A percentile compares a stretch with the other conserved stretches of the same genome.
These are phyloP conservation scores for Entonaema liquescens DNA, from an alignment of 495 filamentous ascomycete genomes.

Conservation along the genomic window DNA sequence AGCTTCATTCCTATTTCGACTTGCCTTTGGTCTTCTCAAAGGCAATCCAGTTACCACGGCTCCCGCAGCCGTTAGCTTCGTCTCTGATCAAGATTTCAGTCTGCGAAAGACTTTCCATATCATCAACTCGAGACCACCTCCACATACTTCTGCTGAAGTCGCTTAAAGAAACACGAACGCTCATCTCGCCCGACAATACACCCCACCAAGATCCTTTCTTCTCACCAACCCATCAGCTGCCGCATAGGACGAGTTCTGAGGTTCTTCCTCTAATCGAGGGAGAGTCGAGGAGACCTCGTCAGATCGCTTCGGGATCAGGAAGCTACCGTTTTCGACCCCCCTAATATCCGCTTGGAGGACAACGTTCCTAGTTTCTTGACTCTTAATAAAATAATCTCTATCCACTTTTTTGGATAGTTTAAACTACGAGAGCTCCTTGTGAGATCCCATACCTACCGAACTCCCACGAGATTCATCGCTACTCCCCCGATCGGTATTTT, in stretches of 20 bases:
- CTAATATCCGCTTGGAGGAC: constrained; percentile 65
- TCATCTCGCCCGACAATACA: constrained; percentile 62
- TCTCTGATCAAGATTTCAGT: constrained; percentile 83
- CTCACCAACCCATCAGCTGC: constrained; percentile 81
- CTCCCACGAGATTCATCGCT: constrained; percentile 17
- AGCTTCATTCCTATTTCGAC: constrained; percentile 27
- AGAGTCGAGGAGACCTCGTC: constrained; percentile 91
- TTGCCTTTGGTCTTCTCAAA: constrained; percentile 78
- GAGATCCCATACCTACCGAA: constrained; percentile 26
- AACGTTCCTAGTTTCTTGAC: constrained; percentile 33
- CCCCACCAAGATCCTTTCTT: constrained; percentile 63
- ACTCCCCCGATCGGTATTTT: constrained; percentile 16
- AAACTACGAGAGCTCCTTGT: constrained; percentile 21
- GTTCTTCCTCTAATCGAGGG: constrained; percentile 97
- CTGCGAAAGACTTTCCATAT: constrained; percentile 70
- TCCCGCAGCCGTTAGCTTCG: constrained; percentile 67
- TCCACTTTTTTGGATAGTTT: constrained; percentile 25
- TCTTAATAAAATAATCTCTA: constrained; percentile 35
- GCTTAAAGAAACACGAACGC: constrained; percentile 54
- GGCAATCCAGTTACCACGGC: constrained; percentile 74
- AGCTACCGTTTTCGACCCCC: constrained; percentile 85
- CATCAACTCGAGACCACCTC: constrained; percentile 64
- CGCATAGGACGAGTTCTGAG: constrained; percentile 96
- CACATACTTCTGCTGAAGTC: constrained; percentile 62
- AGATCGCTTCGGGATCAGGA: constrained; percentile 81